Evolutionary conservation across 352 stramenopile species (phyloP), one percentile per base, ranked within the genome.

Genomic region (Pythium dissimile): DNA sequence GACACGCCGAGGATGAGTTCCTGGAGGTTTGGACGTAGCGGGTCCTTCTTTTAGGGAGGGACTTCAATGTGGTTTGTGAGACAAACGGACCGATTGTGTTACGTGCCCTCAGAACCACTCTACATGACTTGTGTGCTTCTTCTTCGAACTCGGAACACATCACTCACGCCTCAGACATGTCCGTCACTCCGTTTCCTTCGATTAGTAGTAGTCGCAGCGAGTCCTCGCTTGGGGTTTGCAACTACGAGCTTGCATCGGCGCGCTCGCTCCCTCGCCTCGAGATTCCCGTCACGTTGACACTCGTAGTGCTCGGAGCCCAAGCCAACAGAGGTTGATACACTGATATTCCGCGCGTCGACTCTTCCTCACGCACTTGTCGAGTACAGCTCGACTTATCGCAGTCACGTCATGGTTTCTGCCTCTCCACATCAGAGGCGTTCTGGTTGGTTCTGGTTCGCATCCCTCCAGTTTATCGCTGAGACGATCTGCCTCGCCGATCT

Each of bases 351-450:
- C 20, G 0, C 44, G 20, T 13, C 44, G 54, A 2, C 10, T 28
- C 7, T 50, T 62, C 27, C 35, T 62, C 18, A 55, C 44, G 18
- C 37, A 37, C 4, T 24, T 55, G 37, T 62, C 44, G 9, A 54
- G 50, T 23, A 42, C 45, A 0, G 44, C 54, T 3, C 45, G 44
- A 27, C 38, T 62, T 1, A 38, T 56, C 34, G 54, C 34, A 1
- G 44, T 54, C 37, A 62, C 54, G 16, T 62, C 54, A 21, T 62
- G 54, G 54, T 62, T 62, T 32, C 27, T 62, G 20, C 44, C 44
- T 13, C 9, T n/a, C 0, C 0, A 31, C 5, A 49, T 62, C 41
- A 46, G 56, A 24, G 30, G 37, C 16, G 41, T 21, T 7, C 47
- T 64, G 4, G 34, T 54, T 8, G 21, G 57, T 66, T 66, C 11